Evolutionary conservation across 208 protist species (phyloP).

Genomic region (Leishmania tropica): DNA sequence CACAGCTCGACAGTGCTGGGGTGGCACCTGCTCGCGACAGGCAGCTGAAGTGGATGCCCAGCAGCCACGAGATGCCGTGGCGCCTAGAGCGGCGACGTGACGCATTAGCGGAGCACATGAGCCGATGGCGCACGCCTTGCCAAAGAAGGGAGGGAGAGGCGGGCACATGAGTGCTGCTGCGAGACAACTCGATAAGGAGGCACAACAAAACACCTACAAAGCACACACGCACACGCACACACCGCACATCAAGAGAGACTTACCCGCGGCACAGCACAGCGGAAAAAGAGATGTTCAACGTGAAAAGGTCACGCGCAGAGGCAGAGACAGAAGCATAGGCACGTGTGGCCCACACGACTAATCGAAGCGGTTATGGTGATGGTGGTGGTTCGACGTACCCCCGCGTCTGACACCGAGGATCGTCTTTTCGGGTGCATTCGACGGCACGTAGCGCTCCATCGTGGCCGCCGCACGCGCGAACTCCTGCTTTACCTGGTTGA

Average conservation of each 20-base stretch:
- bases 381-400: slow-evolving; percentile 39
- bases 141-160: not conserved
- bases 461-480: slow-evolving; percentile 78
- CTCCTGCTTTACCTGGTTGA: slow-evolving; percentile 89
- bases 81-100: not conserved
- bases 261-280: not conserved
- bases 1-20: not conserved
- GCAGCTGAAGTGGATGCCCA: not conserved
- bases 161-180: not conserved
- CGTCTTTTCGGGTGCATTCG: slow-evolving; percentile 78
- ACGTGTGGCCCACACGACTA: not conserved
- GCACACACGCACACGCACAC: no score
- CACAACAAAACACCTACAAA: not conserved
- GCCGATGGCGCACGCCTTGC: not conserved
- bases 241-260: not conserved
- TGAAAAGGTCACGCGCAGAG: not conserved
- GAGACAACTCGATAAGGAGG: not conserved
- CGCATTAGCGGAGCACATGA: not conserved
- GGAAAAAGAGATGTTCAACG: not conserved
- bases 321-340: not conserved
- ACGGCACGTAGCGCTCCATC: slow-evolving; percentile 81
- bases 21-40: not conserved
- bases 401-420: slow-evolving; percentile 78
- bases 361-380: slow-evolving; percentile 9
- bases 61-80: not conserved